Evolutionary conservation across 2,329 filamentous ascomycete species (phyloP).

Genomic region (Exutisphaerella laricina): DNA sequence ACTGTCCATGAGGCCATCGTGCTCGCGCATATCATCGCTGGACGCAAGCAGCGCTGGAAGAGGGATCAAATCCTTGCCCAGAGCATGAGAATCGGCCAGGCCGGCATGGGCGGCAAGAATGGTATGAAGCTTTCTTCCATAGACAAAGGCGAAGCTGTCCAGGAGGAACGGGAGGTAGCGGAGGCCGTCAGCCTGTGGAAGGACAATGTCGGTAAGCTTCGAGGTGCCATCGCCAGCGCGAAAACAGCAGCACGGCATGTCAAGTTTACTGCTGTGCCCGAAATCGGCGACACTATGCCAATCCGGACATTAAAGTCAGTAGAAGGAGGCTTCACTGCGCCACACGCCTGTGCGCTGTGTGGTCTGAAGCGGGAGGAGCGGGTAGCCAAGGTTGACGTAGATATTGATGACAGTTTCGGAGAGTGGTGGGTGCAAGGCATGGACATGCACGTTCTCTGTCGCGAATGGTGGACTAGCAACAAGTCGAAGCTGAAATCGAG

Average conservation of each 20-base stretch:
- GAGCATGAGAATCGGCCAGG: constrained; percentile 76
- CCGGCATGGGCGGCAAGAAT: constrained; percentile 63
- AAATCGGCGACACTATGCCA: constrained; percentile 63
- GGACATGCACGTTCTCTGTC: constrained; percentile 55
- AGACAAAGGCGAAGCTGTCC: constrained; percentile 73
- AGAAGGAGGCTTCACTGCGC: constrained; percentile 66
- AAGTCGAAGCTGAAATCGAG: constrained; percentile 64
- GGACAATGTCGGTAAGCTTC: constrained; percentile 66
- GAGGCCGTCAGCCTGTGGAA: constrained; percentile 74
- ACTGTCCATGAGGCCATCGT: constrained; percentile 61
- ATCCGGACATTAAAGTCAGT: constrained; percentile 57
- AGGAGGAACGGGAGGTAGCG: constrained; percentile 77
- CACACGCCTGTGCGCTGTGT: constrained; percentile 75
- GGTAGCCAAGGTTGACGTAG: constrained; percentile 65
- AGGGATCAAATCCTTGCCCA: constrained; percentile 78
- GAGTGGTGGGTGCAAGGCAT: constrained; percentile 86
- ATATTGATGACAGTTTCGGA: constrained; percentile 83
- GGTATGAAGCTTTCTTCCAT: constrained; percentile 89
- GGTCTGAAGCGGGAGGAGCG: constrained; percentile 84
- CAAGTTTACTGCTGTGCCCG: constrained; percentile 51
- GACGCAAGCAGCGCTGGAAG: constrained; percentile 84
- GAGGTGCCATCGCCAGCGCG: constrained; percentile 64
- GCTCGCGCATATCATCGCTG: constrained; percentile 74
- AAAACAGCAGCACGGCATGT: constrained; percentile 29
- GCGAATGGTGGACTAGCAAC: constrained; percentile 78